Base-by-base conservation (phyloP, 1,139 yeast species). In the Sporopachydermia cereana region DNA sequence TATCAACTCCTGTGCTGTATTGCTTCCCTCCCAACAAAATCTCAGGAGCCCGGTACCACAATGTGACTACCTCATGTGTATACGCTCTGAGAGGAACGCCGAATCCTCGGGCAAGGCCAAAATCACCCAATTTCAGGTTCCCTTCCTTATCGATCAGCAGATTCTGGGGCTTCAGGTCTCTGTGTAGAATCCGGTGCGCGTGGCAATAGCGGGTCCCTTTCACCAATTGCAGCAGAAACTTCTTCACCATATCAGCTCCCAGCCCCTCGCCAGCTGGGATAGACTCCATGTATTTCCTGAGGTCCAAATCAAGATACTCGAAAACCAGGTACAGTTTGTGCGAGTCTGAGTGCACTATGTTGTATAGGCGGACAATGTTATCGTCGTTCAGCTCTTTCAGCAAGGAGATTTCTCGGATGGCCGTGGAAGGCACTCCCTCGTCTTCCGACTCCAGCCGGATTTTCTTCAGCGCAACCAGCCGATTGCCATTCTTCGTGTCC, bases 1-100 rank as follows among this genome's bases (percentile, higher is more conserved):
- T 88, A 62, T 91, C 99, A 44, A 91, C 97, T 24, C 97, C 97
- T 0, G 97, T 91, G 44, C 96, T 85, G 64, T 91, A 91, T 63
- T 91, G 97, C 54, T 94, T 86, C 22, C 97, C 96, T 27, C 99
- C 99, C 36, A 91, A 71, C 52, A 91, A 70, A 49, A 91, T 86
- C 61, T 91, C 99, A 1, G 99, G 99, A 1, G 97, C 89, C 54
- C 99, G 74, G 64, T 91, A 91, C 99, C 99, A 91, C 54, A 93
- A 70, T 0, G 99, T 91, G 46, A 93, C 98, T 49, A 91, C 96
- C 61, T 91, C 97, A 66, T 89, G 96, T 12, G 98, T 89, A 61
- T 89, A 91, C 1, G 96, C 95, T 59, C 97, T 75, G 51, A 91
- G 69, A 1, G 98, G 98, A 9, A 91, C 96, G 45, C 98, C 98